These are phyloP conservation scores for Austroboletus novae-zelandiae DNA, from an alignment of 1,284 basidiomycete species.

Conservation along the genomic window DNA sequence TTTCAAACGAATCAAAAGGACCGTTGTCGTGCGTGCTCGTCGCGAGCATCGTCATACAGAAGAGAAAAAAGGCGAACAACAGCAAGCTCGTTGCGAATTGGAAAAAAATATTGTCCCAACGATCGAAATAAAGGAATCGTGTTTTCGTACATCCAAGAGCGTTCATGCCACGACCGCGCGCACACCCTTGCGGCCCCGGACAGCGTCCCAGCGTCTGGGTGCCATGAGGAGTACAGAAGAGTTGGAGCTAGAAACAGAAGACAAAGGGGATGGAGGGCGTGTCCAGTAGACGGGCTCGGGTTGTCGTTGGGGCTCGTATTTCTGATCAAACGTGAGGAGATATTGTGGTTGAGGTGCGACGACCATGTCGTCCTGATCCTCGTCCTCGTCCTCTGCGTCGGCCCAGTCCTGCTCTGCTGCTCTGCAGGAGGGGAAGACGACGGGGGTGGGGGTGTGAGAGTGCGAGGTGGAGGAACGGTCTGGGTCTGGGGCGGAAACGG, in stretches of 20 bases:
- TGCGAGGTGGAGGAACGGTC: constrained; percentile 20
- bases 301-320: constrained; percentile 7
- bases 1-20: constrained; percentile 17
- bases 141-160: constrained; percentile 3
- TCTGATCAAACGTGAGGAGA: constrained; percentile 12
- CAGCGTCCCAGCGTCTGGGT: constrained; percentile 15
- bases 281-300: constrained; percentile 12
- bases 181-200: constrained; percentile 15
- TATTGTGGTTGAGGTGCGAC: constrained; percentile 23
- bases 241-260: constrained; percentile 25
- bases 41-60: constrained; percentile 14
- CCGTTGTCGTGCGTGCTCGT: constrained; percentile 23
- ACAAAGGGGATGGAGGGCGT: constrained; percentile 18
- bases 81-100: constrained; percentile 15
- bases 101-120: constrained; percentile 13
- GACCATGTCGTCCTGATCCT: constrained; percentile 18
- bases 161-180: constrained; percentile 14
- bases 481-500: constrained; percentile 1
- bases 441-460: constrained; percentile 31
- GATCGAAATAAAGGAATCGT: constrained; percentile 7
- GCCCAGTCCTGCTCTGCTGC: constrained; percentile 29
- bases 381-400: constrained; percentile 17
- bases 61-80: constrained; percentile 1
- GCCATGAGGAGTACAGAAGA: constrained; percentile 33
- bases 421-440: constrained; percentile 33